These are phyloP conservation scores for Cystofilobasidium capitatum DNA, from an alignment of 768 basidiomycete species.

Conservation along the genomic window DNA sequence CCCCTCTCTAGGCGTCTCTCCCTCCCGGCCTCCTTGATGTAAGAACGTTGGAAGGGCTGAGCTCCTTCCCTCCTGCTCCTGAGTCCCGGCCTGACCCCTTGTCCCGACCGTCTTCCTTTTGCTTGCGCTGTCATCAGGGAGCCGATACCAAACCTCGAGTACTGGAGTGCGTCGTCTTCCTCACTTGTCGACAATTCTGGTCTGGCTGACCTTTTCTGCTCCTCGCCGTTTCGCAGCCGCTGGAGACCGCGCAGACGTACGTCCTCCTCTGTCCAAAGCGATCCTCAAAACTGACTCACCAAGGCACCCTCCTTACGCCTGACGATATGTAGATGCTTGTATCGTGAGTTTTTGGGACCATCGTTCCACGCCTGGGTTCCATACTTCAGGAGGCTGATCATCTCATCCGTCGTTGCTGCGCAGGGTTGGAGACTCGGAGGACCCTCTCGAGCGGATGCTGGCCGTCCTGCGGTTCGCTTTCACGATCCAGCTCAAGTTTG, in stretches of 20 bases:
- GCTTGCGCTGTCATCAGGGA: conserved; percentile 41
- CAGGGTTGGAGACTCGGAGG: conserved; percentile 84
- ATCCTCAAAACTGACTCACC: no score
- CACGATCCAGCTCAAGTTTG: conserved; percentile 87
- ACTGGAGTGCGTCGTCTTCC: conserved; percentile 48
- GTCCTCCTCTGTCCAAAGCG: background rate
- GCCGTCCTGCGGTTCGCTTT: conserved; percentile 78
- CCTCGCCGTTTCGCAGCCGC: background rate
- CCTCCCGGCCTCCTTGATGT: conserved; percentile 75
- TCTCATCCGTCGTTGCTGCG: background rate
- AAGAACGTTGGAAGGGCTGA: background rate
- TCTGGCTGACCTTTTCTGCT: conserved; percentile 57
- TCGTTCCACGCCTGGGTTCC: background rate
- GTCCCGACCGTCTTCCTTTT: background rate
- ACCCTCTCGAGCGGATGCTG: conserved; percentile 93
- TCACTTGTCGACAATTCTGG: conserved; percentile 56
- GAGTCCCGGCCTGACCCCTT: background rate
- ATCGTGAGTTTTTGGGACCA: conserved; percentile 51
- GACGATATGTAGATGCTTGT: conserved; percentile 60
- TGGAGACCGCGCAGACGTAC: conserved; percentile 27
- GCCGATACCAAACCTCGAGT: conserved; percentile 90
- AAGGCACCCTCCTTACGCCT: no score
- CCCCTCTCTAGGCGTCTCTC: conserved; percentile 67
- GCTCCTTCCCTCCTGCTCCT: background rate
- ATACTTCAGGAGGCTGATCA: background rate